Percentiles rank a stretch among this genome's conserved stretches.
Evolutionary conservation across 208 protist species (phyloP).

Genomic region (Leishmania arabica): DNA sequence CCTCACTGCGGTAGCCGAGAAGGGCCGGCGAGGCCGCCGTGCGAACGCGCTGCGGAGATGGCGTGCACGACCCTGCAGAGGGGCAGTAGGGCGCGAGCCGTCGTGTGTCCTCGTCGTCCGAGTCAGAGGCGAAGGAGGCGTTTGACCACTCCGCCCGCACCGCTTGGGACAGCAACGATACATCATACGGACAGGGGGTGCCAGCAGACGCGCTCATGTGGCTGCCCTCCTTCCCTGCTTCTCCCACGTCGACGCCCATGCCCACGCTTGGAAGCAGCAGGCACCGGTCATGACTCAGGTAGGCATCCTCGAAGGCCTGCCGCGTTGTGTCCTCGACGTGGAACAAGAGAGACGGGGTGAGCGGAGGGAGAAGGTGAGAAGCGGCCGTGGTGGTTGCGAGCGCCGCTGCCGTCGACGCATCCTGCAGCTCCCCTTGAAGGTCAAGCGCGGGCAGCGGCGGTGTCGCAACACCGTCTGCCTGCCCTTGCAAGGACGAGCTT

Average conservation of each 20-base stretch:
- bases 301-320: constrained; percentile 51
- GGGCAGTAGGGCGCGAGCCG: not conserved
- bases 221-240: constrained; percentile 9
- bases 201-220: not conserved
- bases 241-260: constrained; percentile 8
- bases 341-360: constrained; percentile 50
- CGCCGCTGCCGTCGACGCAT: not conserved
- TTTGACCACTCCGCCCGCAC: constrained; percentile 31
- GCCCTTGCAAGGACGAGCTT: not conserved
- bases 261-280: constrained; percentile 19
- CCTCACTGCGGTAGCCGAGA: constrained; percentile 18
- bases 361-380: constrained; percentile 24
- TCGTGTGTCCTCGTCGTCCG: not conserved
- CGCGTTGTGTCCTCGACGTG: constrained; percentile 55
- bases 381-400: not conserved
- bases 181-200: constrained; percentile 35
- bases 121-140: constrained; percentile 6
- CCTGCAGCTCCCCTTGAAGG: not conserved
- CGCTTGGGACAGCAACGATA: constrained; percentile 38
- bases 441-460: not conserved
- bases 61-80: not conserved
- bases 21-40: not conserved
- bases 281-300: constrained; percentile 51
- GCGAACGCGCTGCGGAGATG: constrained; percentile 5
- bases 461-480: not conserved